Evolutionary conservation across 768 basidiomycete genomes (phyloP).

Genomic region (Strobilomyces echinocephalus): DNA sequence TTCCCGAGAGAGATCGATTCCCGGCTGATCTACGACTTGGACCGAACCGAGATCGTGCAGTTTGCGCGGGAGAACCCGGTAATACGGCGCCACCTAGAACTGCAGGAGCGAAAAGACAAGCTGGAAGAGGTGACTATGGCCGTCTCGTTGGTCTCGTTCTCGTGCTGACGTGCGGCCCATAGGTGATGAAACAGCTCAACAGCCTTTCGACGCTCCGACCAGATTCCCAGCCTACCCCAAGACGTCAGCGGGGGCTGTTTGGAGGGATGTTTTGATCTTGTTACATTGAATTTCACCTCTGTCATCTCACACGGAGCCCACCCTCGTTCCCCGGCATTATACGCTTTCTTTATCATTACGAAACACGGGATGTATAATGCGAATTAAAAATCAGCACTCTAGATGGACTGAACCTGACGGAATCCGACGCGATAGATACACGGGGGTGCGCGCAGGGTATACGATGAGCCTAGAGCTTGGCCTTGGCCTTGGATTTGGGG

Average conservation of each 20-base stretch:
- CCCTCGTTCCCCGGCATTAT: slow-evolving; percentile 4
- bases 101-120: slow-evolving; percentile 97
- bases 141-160: not conserved
- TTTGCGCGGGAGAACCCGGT: slow-evolving; percentile 95
- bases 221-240: slow-evolving; percentile 69
- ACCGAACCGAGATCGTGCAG: slow-evolving; percentile 79
- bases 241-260: slow-evolving; percentile 76
- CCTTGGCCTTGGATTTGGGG: slow-evolving; percentile 33
- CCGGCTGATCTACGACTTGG: slow-evolving; percentile 86
- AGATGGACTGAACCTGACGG: not conserved
- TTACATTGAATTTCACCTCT: not conserved
- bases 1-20: slow-evolving; percentile 98
- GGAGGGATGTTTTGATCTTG: slow-evolving; percentile 62
- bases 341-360: not conserved
- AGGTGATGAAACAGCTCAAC: slow-evolving; percentile 96
- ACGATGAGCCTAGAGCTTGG: slow-evolving; percentile 24
- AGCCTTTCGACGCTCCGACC: slow-evolving; percentile 83
- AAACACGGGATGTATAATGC: slow-evolving; percentile 14
- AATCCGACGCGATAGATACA: not conserved
- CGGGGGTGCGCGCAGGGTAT: not conserved
- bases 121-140: slow-evolving; percentile 72
- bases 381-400: slow-evolving; percentile 16
- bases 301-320: slow-evolving; percentile 3
- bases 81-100: slow-evolving; percentile 81
- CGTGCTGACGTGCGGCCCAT: slow-evolving; percentile 4